Evolutionary conservation across 2,329 filamentous ascomycete genomes (phyloP).

Genomic region (Penicillium freii): DNA sequence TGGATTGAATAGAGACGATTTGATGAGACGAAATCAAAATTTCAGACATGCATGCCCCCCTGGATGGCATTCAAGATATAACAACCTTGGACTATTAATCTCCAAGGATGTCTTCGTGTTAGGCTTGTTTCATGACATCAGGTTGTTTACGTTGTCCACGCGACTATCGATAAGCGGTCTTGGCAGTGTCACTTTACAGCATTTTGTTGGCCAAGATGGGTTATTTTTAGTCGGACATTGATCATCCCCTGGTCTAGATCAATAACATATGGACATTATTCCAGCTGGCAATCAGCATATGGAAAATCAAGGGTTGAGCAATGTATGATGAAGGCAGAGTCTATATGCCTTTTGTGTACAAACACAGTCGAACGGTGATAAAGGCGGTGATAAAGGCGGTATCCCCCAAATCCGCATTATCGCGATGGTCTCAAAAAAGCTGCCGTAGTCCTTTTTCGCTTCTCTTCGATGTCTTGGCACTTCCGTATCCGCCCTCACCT

Average conservation of each 20-base stretch:
- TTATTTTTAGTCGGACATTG: neutral
- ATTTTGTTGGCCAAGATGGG: neutral
- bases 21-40: constrained; percentile 15
- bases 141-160: constrained; percentile 36
- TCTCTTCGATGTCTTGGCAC: neutral
- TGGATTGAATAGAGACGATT: constrained; percentile 7
- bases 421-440: neutral
- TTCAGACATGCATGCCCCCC: constrained; percentile 11
- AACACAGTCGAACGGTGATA: too few species aligned
- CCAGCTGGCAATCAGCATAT: neutral
- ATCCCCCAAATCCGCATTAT: neutral
- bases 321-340: neutral
- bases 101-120: constrained; percentile 1
- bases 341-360: neutral
- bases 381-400: constrained; percentile 2
- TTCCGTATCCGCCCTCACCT: neutral
- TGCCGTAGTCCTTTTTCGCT: constrained; percentile 1
- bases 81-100: neutral
- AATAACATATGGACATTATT: neutral
- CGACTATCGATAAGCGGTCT: constrained; percentile 43
- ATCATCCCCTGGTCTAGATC: neutral
- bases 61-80: neutral
- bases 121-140: constrained; percentile 25
- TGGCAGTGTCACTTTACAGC: constrained; percentile 17
- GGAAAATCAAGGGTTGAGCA: too few species aligned